These are phyloP conservation scores for Boletus sp. DNA, from an alignment of 768 basidiomycete species.

Conservation along the genomic window DNA sequence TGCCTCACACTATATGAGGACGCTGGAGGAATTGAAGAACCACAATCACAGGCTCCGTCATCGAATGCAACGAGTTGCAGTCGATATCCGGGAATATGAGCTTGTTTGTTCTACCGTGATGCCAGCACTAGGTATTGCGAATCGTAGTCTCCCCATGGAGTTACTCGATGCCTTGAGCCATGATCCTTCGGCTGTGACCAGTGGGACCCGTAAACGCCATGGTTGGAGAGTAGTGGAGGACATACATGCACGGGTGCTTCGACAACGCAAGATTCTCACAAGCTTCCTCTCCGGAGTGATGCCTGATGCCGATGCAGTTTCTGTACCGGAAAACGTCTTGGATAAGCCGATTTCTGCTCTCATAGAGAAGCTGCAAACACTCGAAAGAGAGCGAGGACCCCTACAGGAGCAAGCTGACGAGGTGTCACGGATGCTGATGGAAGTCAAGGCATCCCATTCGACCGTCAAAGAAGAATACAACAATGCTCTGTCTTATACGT, in stretches of 20 bases:
- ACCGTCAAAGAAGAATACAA: slow-evolving; percentile 66
- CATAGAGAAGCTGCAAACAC: slow-evolving; percentile 44
- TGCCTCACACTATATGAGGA: slow-evolving; percentile 36
- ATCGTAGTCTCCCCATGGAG: slow-evolving; percentile 56
- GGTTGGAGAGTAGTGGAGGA: slow-evolving; percentile 80
- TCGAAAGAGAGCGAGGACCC: slow-evolving; percentile 47
- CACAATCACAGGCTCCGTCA: slow-evolving; percentile 72
- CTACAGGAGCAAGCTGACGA: slow-evolving; percentile 48
- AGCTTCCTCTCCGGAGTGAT: slow-evolving; percentile 40
- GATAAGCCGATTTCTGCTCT: slow-evolving; percentile 55
- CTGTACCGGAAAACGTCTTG: slow-evolving; percentile 42
- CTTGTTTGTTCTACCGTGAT: slow-evolving; percentile 51
- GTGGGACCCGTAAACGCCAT: slow-evolving; percentile 55
- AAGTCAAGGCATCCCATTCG: slow-evolving; percentile 55
- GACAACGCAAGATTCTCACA: slow-evolving; percentile 56
- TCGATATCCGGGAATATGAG: slow-evolving; percentile 65
- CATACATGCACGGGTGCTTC: slow-evolving; percentile 58
- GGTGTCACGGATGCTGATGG: slow-evolving; percentile 47
- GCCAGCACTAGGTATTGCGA: slow-evolving; percentile 45
- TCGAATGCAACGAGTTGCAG: slow-evolving; percentile 63
- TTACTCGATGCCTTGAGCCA: slow-evolving; percentile 73
- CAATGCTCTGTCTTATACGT: slow-evolving; percentile 60
- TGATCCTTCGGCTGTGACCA: slow-evolving; percentile 75
- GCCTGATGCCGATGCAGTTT: not conserved
- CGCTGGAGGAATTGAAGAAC: slow-evolving; percentile 54